Evolutionary conservation across 2,329 filamentous ascomycete species (phyloP), one percentile per base, ranked within the genome.

Genomic region (Neophaeococcomyces mojaviensis): DNA sequence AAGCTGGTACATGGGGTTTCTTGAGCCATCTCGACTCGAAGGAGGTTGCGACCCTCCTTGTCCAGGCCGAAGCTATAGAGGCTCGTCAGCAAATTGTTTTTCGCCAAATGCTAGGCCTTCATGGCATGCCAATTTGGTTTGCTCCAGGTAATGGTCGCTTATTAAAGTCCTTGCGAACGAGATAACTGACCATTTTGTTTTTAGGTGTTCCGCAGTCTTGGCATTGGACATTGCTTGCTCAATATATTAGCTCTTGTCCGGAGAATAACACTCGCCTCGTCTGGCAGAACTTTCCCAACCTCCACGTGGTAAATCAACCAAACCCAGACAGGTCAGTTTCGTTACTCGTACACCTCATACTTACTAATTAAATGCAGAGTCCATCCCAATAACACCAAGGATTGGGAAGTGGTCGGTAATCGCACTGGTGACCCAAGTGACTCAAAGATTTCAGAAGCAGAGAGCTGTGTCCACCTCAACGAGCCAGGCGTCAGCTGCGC

Each of bases 81-180:
- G 84, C 86, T 0, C 81, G 86, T 0, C 87, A 94, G 68, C 84
- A 94, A 68, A 73, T 89, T 70, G 81, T 86, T 54, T 92, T 92
- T 73, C 81, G 87, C 15, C 86, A 92, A 61, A 87, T 92, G 61
- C 74, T 79, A 26, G 87, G 86, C 13, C 74, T 88, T 5, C 85
- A 86, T 64, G 83, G 87, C 18, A 86, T 87, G 82, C 83, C 85
- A 0, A 82, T 84, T 8, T 92, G 84, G 84, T 88, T 90, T 60
- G 80, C n/a, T n/a, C n/a, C n/a, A n/a, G n/a, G n/a, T n/a, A n/a
- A n/a, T n/a, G n/a, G n/a, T n/a, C n/a, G n/a, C n/a, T n/a, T n/a
- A n/a, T n/a, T n/a, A n/a, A n/a, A n/a, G n/a, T n/a, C n/a, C n/a
- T n/a, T n/a, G n/a, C n/a, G n/a, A n/a, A n/a, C n/a, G n/a, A n/a